Percentiles rank a stretch among this genome's conserved stretches.
Evolutionary conservation across 2,329 filamentous ascomycete species (phyloP).

Genomic region (Colletotrichum chrysophilum): DNA sequence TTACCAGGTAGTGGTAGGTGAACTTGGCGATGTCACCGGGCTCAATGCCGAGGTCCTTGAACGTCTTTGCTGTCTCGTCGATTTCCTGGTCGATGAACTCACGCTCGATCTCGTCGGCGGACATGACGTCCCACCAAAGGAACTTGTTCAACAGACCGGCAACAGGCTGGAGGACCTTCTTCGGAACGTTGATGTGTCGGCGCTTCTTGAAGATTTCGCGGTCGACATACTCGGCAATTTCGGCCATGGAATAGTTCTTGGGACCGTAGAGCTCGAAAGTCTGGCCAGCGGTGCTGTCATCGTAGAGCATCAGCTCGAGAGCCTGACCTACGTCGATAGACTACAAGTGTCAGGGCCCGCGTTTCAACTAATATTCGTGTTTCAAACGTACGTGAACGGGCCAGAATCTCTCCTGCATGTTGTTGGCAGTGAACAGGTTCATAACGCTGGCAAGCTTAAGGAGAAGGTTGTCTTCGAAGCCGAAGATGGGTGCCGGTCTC

Average conservation of each 20-base stretch:
- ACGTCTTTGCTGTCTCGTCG: constrained; percentile 90
- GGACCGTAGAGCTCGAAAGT: constrained; percentile 96
- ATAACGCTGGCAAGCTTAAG: constrained; percentile 81
- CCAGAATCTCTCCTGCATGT: constrained; percentile 89
- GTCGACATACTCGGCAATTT: constrained; percentile 89
- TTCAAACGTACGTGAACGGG: constrained; percentile 78
- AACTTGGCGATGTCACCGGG: constrained; percentile 84
- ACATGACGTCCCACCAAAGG: constrained; percentile 88
- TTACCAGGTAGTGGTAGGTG: constrained; percentile 92
- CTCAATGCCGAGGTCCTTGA: constrained; percentile 90
- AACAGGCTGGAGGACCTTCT: constrained; percentile 76
- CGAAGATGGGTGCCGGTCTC: constrained; percentile 90
- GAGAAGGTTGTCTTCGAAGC: constrained; percentile 91
- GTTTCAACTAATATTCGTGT: background rate
- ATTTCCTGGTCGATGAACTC: constrained; percentile 95
- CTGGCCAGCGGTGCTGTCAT: constrained; percentile 87
- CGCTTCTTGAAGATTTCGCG: constrained; percentile 90
- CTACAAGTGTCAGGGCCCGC: constrained; percentile 44
- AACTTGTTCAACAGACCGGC: constrained; percentile 78
- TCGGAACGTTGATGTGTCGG: constrained; percentile 90
- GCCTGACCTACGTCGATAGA: constrained; percentile 89
- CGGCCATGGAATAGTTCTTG: constrained; percentile 86
- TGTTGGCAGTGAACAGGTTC: constrained; percentile 88
- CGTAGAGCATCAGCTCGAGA: constrained; percentile 87
- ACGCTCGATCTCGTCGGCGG: constrained; percentile 84